phyloP scores from a whole-genome alignment of 495 filamentous ascomycete genomes.

The Penicillium desertorum region DNA sequence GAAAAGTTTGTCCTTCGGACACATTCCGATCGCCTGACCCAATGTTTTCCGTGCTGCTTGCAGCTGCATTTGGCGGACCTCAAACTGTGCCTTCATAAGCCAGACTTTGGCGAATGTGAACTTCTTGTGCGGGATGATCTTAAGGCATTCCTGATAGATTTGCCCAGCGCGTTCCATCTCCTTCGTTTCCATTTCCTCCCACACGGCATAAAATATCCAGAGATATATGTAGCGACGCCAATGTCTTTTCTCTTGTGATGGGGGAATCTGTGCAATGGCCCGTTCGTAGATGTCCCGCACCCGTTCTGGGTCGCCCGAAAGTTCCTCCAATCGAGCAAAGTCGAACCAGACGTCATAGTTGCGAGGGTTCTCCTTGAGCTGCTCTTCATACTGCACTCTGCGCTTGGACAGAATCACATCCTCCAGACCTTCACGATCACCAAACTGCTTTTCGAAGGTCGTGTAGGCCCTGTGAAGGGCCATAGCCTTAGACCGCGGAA shows the following conservation, averaged over 20 bases:
- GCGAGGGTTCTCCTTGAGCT: conserved; percentile 85
- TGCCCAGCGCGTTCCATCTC: conserved; percentile 80
- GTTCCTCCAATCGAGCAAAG: conserved; percentile 88
- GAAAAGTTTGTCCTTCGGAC: conserved; percentile 94
- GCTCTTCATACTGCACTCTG: conserved; percentile 89
- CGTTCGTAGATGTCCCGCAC: conserved; percentile 93
- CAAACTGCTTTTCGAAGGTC: conserved; percentile 97
- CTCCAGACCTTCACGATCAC: conserved; percentile 90
- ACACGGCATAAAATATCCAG: conserved; percentile 96
- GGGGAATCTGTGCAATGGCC: conserved; percentile 93
- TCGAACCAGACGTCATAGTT: conserved; percentile 98
- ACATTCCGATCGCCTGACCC: conserved; percentile 87
- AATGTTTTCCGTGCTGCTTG: conserved; percentile 79
- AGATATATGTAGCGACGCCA: conserved; percentile 97
- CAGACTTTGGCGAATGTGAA: conserved; percentile 98
- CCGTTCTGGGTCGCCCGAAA: conserved; percentile 70
- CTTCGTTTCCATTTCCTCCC: conserved; percentile 82
- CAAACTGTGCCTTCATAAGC: conserved; percentile 90
- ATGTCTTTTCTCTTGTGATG: conserved; percentile 94
- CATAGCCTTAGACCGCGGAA: conserved; percentile 84
- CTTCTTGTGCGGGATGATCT: conserved; percentile 88
- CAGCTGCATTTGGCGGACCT: conserved; percentile 82
- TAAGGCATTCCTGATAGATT: conserved; percentile 85
- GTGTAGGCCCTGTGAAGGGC: conserved; percentile 89
- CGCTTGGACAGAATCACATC: conserved; percentile 94